Base-by-base conservation (phyloP, 2,329 filamentous ascomycete species). In the Simplicillium sp. region DNA sequence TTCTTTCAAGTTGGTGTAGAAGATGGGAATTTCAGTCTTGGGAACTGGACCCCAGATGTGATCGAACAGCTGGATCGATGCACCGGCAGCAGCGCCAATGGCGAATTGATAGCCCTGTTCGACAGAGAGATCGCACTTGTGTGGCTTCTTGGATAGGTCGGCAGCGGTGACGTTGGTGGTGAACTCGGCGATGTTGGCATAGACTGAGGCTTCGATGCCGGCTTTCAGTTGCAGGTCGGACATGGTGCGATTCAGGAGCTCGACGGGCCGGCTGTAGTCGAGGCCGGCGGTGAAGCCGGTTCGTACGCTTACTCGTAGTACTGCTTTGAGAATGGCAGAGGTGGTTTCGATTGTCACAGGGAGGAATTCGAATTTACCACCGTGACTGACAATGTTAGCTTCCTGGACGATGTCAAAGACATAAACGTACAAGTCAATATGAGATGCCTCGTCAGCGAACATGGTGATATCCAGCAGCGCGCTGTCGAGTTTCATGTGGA, bases 401-500 rank as follows among this genome's bases (percentile, higher is more conserved):
- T 16, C 11, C 18, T 14, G 29, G 14, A 12, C 4, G 16, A 34
- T 16, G 33, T 37, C 9, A 18, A 18, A 17, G 33, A 32, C 15
- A 18, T 3, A 18, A 3, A 58, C 73, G 65, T 57, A 76, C 72
- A 75, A 63, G 3, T 53, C 59, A 7, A 77, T 56, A 1, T 59
- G 57, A 0, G 71, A 67, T 1, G 77, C 58, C 7, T 71, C 60
- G 3, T 66, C 55, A 17, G 63, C 59, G 37, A 79, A 78, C 18
- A 79, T 50, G 1, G 64, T 57, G 13, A 80, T 61, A 1, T 70
- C 58, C 16, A 79, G 56, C 1, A 74, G 50, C 0, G 66, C 66
- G 34, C 77, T 68, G 3, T 78, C 67, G 0, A 78, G 54, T 39
- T 66, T 64, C 40, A 79, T 60, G 46, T 79, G 75, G 29, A 80